Base-by-base conservation (phyloP, 805 yeast species). In the Blastobotrys attinorum region DNA sequence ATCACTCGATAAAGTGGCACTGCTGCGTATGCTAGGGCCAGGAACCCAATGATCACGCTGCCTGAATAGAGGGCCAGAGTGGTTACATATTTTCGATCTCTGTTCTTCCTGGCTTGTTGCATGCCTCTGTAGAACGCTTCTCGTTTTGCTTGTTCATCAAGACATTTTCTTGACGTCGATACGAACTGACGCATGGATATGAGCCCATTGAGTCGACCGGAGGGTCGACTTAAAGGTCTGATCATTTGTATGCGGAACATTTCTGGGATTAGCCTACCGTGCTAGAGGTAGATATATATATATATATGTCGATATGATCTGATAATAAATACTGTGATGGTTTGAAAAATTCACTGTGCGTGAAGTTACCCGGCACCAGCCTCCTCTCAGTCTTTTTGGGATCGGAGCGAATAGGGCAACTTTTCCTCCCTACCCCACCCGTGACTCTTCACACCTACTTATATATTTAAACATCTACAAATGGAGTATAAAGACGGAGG, bases 1-100 rank as follows among this genome's bases (percentile, higher is more conserved):
- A 92, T 72, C 6, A 89, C 87, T 52, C 97, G 70, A 63, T 92
- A 92, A 4, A 92, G 66, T 3, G 97, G 97, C 16, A 92, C 98
- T 1, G 96, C 85, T 7, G 88, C 84, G 63, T 87, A 92, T 0
- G 95, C 75, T 4, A 90, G 67, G 0, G 95, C 85, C 15, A 86
- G 64, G 49, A 86, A 84, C 2, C 78, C 65, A 22, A 89, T 64
- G 10, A 79, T 78, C 17, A 86, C 69, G n/a, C 52, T 45, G 10
- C 50, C 29, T 2, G 52, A 45, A 39, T 49, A 53, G 22, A 50
- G 36, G 13, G 51, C 42, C 22, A 45, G 39, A 2, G 50, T 41
- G 22, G 33, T 32, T 20, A 44, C 39, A 21, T 41, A 22, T 34
- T 50, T 46, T 8, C 31, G 16, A 23, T 37, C 35, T 31, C 37